These are phyloP conservation scores for Lizonia empirigonia DNA, from an alignment of 2,329 filamentous ascomycete species.

Conservation along the genomic window DNA sequence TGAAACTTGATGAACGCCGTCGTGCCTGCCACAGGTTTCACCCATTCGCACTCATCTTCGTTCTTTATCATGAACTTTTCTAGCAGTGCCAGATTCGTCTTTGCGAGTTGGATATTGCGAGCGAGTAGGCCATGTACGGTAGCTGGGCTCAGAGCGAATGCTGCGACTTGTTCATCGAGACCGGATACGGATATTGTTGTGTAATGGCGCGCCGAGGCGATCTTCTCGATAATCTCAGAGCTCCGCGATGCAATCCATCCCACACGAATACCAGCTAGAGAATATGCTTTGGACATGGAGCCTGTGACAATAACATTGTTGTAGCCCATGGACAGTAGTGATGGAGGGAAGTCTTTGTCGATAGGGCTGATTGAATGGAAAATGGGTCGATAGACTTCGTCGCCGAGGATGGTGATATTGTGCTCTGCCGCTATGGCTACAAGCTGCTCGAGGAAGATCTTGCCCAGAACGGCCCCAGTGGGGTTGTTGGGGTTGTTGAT, in stretches of 20 bases:
- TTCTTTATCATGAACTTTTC: slow-evolving; percentile 70
- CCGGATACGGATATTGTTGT: slow-evolving; percentile 86
- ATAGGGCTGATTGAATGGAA: slow-evolving; percentile 71
- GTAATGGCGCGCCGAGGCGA: slow-evolving; percentile 74
- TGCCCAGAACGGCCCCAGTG: slow-evolving; percentile 72
- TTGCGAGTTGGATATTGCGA: slow-evolving; percentile 70
- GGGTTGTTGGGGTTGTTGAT: slow-evolving; percentile 84
- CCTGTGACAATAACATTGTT: slow-evolving; percentile 73
- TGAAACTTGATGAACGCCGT: slow-evolving; percentile 77
- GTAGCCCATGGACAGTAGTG: slow-evolving; percentile 74
- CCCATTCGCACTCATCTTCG: slow-evolving; percentile 69
- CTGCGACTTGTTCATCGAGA: slow-evolving; percentile 78
- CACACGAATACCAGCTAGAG: slow-evolving; percentile 78
- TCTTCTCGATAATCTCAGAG: slow-evolving; percentile 64
- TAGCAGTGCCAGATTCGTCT: slow-evolving; percentile 69
- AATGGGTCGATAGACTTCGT: slow-evolving; percentile 84
- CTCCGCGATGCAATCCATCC: slow-evolving; percentile 81
- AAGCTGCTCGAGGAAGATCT: slow-evolving; percentile 64
- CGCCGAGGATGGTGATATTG: slow-evolving; percentile 70
- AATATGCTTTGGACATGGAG: slow-evolving; percentile 85
- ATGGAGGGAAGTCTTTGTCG: slow-evolving; percentile 65
- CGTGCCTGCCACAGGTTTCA: slow-evolving; percentile 77
- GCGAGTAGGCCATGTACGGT: slow-evolving; percentile 68
- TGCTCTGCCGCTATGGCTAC: slow-evolving; percentile 67
- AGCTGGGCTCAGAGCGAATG: slow-evolving; percentile 70